These are phyloP conservation scores for Effrenium voratum DNA, from an alignment of 73 alveolate species.

Conservation along the genomic window DNA sequence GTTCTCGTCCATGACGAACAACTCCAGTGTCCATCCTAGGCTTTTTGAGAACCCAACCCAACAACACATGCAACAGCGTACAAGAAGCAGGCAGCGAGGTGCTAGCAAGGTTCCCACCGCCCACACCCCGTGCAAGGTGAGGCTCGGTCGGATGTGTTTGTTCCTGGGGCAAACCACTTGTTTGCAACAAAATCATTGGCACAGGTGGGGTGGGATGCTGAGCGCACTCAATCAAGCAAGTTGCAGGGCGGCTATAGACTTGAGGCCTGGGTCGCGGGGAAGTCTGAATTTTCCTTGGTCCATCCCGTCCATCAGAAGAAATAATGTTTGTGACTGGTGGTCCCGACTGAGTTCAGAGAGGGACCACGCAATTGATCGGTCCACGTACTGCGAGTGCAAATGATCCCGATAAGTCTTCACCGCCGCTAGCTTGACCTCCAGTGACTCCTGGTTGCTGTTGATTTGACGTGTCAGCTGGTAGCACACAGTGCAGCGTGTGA, in stretches of 20 bases:
- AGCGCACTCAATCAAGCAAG: no score
- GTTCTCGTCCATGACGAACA: background rate
- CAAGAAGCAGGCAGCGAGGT: background rate
- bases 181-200: background rate
- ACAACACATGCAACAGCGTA: background rate
- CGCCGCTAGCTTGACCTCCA: background rate
- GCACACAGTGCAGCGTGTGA: background rate
- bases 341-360: background rate
- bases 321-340: background rate
- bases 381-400: constrained; percentile 10
- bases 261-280: constrained; percentile 12
- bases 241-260: background rate
- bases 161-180: background rate
- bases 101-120: background rate
- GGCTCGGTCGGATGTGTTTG: background rate
- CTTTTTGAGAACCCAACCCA: background rate
- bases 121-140: background rate
- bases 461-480: background rate
- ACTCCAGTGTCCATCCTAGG: background rate
- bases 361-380: background rate
- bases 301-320: background rate
- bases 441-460: background rate
- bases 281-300: constrained; percentile 40
- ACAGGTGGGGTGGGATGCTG: background rate
- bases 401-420: constrained; percentile 8